Base-by-base conservation (phyloP, 805 yeast genomes). In the Ogataea kodamae region DNA sequence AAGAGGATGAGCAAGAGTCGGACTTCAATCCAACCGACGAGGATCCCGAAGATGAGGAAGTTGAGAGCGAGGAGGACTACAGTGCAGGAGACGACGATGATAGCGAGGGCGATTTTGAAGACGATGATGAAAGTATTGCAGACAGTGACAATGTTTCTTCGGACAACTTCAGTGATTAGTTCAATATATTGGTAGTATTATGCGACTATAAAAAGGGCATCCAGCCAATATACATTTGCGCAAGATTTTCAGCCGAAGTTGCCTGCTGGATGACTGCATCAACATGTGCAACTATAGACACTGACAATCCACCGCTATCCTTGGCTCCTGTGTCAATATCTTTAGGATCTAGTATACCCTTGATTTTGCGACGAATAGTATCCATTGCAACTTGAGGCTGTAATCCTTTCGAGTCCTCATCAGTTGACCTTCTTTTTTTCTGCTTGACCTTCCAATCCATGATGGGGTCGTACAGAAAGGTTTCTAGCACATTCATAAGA, bases 191-290 rank as follows among this genome's bases (percentile, higher is more conserved):
- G 23, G 11, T 29, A 14, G n/a, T 29, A 21, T 28, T 32, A 25
- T 33, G 28, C 31, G 30, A 26, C 37, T 53, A 78, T 66, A 81
- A 68, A 57, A 80, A 78, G 6, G 92, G 74, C 61, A 77, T 66
- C 99, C 99, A 92, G 3, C 99, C 99, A 16, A 83, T 77, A 58
- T 86, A 92, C 98, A 92, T 90, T 46, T 72, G 81, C 18, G 85
- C 69, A 25, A 92, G 60, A 43, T 80, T 79, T 28, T 78, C 85
- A 5, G 65, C 65, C 2, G 86, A 77, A 0, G 84, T 72, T 0
- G 97, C 92, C 42, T 81, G 84, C 46, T 82, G 86, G 19, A 90
- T 83, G 40, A 92, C 68, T 18, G 83, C 78, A 50, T 92, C 97
- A 1, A 88, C 96, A 52, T 90, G 96, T 0, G 96, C 97, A 27